Evolutionary conservation across 2,329 filamentous ascomycete genomes (phyloP).

Genomic region (Penicillium sp.): DNA sequence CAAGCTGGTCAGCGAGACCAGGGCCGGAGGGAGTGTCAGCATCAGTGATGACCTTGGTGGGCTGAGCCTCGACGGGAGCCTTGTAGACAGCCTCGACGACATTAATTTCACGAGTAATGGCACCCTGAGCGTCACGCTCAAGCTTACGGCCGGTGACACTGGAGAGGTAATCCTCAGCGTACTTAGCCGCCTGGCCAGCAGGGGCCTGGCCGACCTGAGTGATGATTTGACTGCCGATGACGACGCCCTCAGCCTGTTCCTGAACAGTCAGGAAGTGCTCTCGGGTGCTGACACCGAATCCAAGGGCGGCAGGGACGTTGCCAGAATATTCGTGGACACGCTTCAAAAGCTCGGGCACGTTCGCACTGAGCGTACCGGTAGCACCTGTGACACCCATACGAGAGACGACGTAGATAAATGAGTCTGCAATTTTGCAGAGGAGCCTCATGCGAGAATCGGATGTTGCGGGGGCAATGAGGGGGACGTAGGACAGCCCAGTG

Average conservation of each 20-base stretch:
- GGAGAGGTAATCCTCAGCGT: conserved; percentile 83
- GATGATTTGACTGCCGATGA: conserved; percentile 95
- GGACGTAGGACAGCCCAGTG: conserved; percentile 76
- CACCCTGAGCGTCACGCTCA: conserved; percentile 45
- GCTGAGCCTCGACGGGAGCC: conserved; percentile 46
- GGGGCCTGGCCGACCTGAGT: conserved; percentile 70
- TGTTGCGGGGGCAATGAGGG: conserved; percentile 91
- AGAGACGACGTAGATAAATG: conserved; percentile 98
- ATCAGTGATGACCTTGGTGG: conserved; percentile 66
- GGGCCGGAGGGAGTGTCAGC: conserved; percentile 56
- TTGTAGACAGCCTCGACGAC: conserved; percentile 66
- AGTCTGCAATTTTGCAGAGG: conserved; percentile 93
- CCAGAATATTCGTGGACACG: conserved; percentile 91
- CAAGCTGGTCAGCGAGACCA: conserved; percentile 77
- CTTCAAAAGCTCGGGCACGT: conserved; percentile 75
- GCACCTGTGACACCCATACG: conserved; percentile 96
- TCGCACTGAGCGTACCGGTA: conserved; percentile 74
- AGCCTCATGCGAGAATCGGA: conserved; percentile 92
- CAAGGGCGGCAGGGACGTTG: conserved; percentile 84
- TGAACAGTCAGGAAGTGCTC: conserved; percentile 90
- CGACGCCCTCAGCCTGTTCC: conserved; percentile 84
- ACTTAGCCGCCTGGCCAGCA: conserved; percentile 64
- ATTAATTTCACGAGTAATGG: conserved; percentile 63
- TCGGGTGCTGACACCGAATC: conserved; percentile 92
- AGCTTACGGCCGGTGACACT: conserved; percentile 62